phyloP scores from a whole-genome alignment of 2,329 filamentous ascomycete species.

The Coniochaeta hoffmannii region DNA sequence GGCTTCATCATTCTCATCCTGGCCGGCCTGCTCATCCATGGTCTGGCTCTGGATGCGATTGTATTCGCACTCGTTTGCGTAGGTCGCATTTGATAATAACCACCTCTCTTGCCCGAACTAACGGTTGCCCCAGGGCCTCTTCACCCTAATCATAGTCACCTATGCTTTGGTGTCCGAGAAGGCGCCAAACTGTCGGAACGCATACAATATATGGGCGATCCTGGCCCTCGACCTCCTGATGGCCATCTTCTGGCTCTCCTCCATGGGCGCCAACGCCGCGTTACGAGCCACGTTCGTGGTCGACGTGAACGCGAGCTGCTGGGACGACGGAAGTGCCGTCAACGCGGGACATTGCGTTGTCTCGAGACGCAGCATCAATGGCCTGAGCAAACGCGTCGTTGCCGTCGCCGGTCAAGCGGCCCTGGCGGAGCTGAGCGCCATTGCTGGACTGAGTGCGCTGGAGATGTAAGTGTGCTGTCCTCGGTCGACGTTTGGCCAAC shows the following conservation, averaged over 20 bases:
- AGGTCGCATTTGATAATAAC: conserved; percentile 5
- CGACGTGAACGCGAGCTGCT: conserved; percentile 15
- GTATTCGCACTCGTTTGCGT: conserved; percentile 22
- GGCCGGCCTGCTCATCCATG: conserved; percentile 21
- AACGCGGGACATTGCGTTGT: conserved; percentile 16
- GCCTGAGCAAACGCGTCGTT: conserved; percentile 10
- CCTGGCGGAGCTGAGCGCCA: conserved; percentile 19
- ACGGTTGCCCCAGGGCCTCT: conserved; percentile 15
- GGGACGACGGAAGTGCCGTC: conserved; percentile 18
- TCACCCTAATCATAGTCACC: conserved; percentile 18
- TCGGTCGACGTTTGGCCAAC: not conserved
- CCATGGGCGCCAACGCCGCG: conserved; percentile 21
- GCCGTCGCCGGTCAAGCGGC: conserved; percentile 14
- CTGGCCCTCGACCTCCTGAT: conserved; percentile 22
- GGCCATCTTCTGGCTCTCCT: conserved; percentile 24
- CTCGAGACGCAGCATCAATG: conserved; percentile 8
- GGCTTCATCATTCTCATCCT: conserved; percentile 18
- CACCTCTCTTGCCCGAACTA: not conserved
- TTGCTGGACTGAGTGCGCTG: conserved; percentile 22
- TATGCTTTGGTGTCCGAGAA: conserved; percentile 22
- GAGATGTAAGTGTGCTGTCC: conserved; percentile 13
- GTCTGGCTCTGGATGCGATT: conserved; percentile 14
- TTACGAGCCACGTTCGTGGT: conserved; percentile 17
- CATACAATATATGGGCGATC: conserved; percentile 26
- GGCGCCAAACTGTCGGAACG: conserved; percentile 12